phyloP scores from a whole-genome alignment of 768 basidiomycete genomes.

The Tylopilus balloui region DNA sequence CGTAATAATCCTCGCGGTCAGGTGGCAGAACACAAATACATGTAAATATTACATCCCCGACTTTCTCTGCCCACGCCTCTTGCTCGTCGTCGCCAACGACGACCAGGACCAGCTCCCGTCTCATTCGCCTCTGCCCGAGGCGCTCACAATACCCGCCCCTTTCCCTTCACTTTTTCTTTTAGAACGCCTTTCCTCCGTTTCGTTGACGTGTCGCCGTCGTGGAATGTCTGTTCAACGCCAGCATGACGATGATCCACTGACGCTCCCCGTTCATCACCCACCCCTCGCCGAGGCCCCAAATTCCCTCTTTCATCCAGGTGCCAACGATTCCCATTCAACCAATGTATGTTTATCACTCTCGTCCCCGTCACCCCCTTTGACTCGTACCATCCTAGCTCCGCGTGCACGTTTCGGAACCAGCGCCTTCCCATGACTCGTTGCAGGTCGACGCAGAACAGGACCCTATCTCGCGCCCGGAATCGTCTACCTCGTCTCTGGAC shows the following conservation, averaged over 20 bases:
- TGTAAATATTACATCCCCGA: slow-evolving; percentile 20
- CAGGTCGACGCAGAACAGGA: slow-evolving; percentile 43
- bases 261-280: slow-evolving; percentile 11
- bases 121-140: slow-evolving; percentile 14
- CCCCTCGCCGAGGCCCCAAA: slow-evolving; percentile 44
- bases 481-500: slow-evolving; percentile 78
- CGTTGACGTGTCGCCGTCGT: background rate
- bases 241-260: slow-evolving; percentile 34
- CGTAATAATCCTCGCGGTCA: background rate
- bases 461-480: slow-evolving; percentile 57
- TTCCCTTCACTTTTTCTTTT: slow-evolving; percentile 16
- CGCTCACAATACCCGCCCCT: slow-evolving; percentile 20
- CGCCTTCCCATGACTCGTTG: slow-evolving; percentile 27
- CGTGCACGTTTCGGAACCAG: slow-evolving; percentile 45
- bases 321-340: slow-evolving; percentile 1
- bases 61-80: slow-evolving; percentile 26
- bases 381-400: slow-evolving; percentile 35
- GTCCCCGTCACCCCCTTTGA: background rate
- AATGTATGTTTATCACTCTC: slow-evolving; percentile 9
- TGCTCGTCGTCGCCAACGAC: slow-evolving; percentile 33
- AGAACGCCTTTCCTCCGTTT: too few species aligned
- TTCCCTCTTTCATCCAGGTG: slow-evolving; percentile 22
- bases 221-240: slow-evolving; percentile 41
- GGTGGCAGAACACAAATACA: slow-evolving; percentile 24
- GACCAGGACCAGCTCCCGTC: slow-evolving; percentile 24